phyloP scores from a whole-genome alignment of 73 alveolate species.

The Blepharisma japonicum region DNA sequence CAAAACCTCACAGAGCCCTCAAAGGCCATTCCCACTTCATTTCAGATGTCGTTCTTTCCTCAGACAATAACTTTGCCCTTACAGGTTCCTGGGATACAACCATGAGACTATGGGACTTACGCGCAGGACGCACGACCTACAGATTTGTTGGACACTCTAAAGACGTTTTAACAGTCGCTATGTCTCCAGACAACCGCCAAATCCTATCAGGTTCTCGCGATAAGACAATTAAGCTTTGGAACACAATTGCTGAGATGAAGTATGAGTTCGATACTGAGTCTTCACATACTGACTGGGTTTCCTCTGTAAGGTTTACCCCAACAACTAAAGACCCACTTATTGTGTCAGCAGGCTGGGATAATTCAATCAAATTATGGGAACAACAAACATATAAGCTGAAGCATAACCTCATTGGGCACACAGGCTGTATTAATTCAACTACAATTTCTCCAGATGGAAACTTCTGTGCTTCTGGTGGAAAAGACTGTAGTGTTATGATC shows the following conservation, averaged over 20 bases:
- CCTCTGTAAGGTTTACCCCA: conserved; percentile 77
- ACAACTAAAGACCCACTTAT: conserved; percentile 73
- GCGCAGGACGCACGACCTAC: conserved; percentile 69
- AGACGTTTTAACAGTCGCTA: conserved; percentile 89
- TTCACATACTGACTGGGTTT: conserved; percentile 87
- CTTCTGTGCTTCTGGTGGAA: conserved; percentile 95
- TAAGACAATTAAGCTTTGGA: conserved; percentile 94
- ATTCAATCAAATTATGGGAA: conserved; percentile 80
- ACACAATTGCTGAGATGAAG: conserved; percentile 93
- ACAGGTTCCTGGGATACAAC: conserved; percentile 97
- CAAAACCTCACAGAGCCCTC: conserved; percentile 48
- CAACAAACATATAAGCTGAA: conserved; percentile 68
- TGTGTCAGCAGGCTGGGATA: conserved; percentile 86
- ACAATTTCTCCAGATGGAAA: conserved; percentile 73
- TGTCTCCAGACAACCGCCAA: conserved; percentile 95
- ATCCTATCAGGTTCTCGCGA: conserved; percentile 93
- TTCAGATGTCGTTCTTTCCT: conserved; percentile 80
- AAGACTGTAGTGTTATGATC: conserved; percentile 91
- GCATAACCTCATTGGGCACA: conserved; percentile 87
- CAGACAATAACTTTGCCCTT: conserved; percentile 92
- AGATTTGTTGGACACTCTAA: conserved; percentile 90
- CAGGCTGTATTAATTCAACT: conserved; percentile 63
- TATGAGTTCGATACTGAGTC: conserved; percentile 67
- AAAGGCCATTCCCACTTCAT: conserved; percentile 90
- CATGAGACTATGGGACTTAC: conserved; percentile 95